Evolutionary conservation across 176 grass and related monocot species (phyloP).

Genomic region (Oryza australiensis): DNA sequence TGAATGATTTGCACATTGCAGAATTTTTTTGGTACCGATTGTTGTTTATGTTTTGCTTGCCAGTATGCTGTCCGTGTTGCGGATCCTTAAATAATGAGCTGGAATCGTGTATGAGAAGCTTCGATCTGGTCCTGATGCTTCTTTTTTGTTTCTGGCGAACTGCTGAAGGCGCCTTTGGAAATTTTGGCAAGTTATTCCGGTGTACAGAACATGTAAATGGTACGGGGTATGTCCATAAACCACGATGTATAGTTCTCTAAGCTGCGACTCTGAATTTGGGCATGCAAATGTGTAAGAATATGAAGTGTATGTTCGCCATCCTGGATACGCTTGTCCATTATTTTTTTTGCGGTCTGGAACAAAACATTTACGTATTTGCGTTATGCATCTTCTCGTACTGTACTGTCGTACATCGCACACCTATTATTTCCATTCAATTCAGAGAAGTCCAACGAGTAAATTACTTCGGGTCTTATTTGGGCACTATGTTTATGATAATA

Average conservation of each 20-base stretch:
- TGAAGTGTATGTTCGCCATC: background rate
- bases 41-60: conserved; percentile 3
- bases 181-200: background rate
- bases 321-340: background rate
- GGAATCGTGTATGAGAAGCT: conserved; percentile 19
- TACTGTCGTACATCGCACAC: background rate
- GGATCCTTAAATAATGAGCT: conserved; percentile 36
- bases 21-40: background rate
- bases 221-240: background rate
- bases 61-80: conserved; percentile 23
- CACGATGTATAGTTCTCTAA: background rate
- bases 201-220: conserved; percentile 15
- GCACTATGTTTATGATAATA: no score
- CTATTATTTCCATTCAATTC: background rate
- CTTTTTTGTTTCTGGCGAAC: background rate
- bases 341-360: background rate
- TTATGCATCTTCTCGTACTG: background rate
- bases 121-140: conserved; percentile 4
- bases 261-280: background rate
- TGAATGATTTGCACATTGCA: background rate
- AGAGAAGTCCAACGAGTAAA: no score
- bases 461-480: no score
- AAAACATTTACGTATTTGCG: background rate
- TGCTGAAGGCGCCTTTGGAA: background rate
- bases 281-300: background rate